Conservation (phyloP, 2,329 filamentous ascomycete genomes). For the Nothophoma quercina region DNA sequence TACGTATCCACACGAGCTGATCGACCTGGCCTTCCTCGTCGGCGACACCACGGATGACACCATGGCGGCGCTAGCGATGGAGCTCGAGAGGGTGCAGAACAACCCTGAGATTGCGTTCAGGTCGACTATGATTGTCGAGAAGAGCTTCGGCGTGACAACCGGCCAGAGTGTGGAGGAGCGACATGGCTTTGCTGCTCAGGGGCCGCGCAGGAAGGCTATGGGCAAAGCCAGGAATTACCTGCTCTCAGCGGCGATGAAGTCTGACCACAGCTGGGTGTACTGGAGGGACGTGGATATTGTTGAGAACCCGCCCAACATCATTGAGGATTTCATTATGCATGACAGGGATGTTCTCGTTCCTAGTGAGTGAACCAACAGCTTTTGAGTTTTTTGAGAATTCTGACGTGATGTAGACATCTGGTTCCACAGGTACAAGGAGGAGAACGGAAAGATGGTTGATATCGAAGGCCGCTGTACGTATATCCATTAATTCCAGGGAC, state of each 20-base stretch:
- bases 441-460: constrained; percentile 69
- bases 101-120: constrained; percentile 81
- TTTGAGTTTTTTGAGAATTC: background rate
- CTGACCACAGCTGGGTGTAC: constrained; percentile 97
- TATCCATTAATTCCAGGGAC: background rate
- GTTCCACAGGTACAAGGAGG: constrained; percentile 87
- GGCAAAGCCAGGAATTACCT: constrained; percentile 92
- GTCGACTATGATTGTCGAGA: constrained; percentile 85
- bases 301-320: constrained; percentile 83
- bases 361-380: constrained; percentile 67
- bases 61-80: constrained; percentile 80
- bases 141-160: constrained; percentile 82
- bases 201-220: constrained; percentile 87
- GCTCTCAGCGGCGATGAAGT: constrained; percentile 81
- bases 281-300: constrained; percentile 98
- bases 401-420: constrained; percentile 75
- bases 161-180: constrained; percentile 82
- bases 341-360: constrained; percentile 93
- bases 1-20: constrained; percentile 92
- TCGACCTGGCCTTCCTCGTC: constrained; percentile 93
- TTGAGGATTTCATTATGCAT: constrained; percentile 95
- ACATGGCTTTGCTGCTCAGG: constrained; percentile 87
- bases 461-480: constrained; percentile 91
- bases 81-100: constrained; percentile 87
- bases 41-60: constrained; percentile 93